Conservation (phyloP, 225 moss, liverwort and hornwort genomes). For the Marchantia paleacea region DNA sequence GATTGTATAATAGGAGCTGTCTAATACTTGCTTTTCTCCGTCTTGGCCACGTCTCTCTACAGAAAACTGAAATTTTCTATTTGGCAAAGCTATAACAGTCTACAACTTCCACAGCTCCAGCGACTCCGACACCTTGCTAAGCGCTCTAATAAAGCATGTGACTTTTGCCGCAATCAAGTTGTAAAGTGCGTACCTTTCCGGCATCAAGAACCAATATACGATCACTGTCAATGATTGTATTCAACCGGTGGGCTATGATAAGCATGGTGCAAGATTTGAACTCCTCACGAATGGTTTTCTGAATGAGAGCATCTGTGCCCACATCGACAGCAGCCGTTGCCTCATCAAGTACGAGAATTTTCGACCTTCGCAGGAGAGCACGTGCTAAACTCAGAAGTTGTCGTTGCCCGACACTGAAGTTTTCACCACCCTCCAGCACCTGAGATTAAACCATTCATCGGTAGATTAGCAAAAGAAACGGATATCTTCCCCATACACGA, state of each 20-base stretch:
- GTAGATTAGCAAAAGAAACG: neutral
- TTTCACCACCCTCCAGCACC: conserved; percentile 83
- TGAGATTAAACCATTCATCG: neutral
- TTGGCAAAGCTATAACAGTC: no score
- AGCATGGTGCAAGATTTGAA: conserved; percentile 95
- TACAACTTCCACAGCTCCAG: no score
- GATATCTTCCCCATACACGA: neutral
- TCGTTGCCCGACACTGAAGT: conserved; percentile 91
- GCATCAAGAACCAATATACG: conserved; percentile 91
- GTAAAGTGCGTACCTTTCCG: conserved; percentile 39
- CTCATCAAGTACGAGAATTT: conserved; percentile 90
- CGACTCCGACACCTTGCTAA: neutral
- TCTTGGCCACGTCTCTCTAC: no score
- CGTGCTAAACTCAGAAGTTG: conserved; percentile 85
- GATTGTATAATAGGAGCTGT: no score
- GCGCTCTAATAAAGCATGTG: no score
- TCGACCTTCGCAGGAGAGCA: conserved; percentile 81
- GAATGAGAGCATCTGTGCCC: conserved; percentile 88
- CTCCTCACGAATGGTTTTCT: conserved; percentile 92
- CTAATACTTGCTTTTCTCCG: no score
- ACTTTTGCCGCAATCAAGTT: neutral
- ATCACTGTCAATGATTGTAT: conserved; percentile 94
- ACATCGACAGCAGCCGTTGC: conserved; percentile 97
- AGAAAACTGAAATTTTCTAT: no score
- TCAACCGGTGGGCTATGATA: conserved; percentile 90